phyloP scores from a whole-genome alignment of 116 monocot genomes.

The Posidonia oceanica region DNA sequence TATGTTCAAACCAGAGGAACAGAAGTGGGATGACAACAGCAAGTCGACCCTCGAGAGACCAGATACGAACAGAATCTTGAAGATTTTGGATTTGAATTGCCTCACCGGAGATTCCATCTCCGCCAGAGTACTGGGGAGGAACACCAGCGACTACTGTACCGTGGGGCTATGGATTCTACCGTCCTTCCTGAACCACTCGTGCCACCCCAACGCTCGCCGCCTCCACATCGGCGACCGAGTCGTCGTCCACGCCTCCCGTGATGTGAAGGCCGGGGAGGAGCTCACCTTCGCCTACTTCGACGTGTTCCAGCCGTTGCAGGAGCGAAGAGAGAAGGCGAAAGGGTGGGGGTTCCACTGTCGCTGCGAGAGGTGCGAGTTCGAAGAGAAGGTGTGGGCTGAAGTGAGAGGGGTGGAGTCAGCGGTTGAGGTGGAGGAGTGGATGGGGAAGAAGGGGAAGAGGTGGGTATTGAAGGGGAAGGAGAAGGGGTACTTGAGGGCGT shows the following conservation, averaged over 20 bases:
- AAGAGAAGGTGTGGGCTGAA: conserved; percentile 17
- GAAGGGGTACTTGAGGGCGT: conserved; percentile 62
- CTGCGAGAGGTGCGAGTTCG: conserved; percentile 65
- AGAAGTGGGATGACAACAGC: background rate
- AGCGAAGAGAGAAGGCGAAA: conserved; percentile 42
- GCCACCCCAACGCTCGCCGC: conserved; percentile 57
- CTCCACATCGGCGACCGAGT: conserved; percentile 59
- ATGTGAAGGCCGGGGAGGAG: conserved; percentile 73
- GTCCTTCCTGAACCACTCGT: conserved; percentile 79
- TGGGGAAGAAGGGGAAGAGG: conserved; percentile 20
- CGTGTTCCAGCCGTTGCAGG: conserved; percentile 33
- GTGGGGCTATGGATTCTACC: conserved; percentile 80
- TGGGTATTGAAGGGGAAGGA: conserved; percentile 32
- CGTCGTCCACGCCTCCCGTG: conserved; percentile 56
- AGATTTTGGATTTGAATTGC: conserved; percentile 75
- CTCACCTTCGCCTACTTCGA: conserved; percentile 71
- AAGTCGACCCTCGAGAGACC: background rate
- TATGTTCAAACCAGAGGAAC: conserved; percentile 25
- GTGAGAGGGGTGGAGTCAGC: conserved; percentile 21
- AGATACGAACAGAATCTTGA: conserved; percentile 45
- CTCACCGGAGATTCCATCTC: conserved; percentile 45
- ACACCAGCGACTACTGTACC: conserved; percentile 18
- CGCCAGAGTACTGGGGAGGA: conserved; percentile 34
- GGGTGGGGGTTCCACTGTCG: conserved; percentile 68
- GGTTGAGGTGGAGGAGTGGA: conserved; percentile 35